A percentile compares a stretch with the other conserved stretches of the same genome.
Conservation (phyloP, 345 rosid species). For the Euphorbia tirucalli region DNA sequence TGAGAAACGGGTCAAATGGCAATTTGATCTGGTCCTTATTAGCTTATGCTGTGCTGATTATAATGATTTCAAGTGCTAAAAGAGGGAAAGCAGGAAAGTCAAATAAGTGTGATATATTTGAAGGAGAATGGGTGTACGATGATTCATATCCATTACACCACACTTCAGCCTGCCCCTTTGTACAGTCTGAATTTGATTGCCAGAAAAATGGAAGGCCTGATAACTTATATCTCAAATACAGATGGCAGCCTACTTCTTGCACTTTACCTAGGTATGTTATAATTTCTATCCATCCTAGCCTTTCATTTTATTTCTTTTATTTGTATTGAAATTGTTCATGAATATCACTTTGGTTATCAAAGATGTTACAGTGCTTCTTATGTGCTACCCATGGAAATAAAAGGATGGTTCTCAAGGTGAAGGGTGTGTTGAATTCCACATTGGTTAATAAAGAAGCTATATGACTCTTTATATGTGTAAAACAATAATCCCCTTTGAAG, state of each 20-base stretch:
- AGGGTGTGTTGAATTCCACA: no score
- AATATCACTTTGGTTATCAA: neutral
- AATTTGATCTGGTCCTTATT: no score
- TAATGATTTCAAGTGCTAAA: neutral
- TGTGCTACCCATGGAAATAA: no score
- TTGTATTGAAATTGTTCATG: no score
- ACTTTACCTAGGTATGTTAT: constrained; percentile 44
- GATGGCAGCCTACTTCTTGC: constrained; percentile 76
- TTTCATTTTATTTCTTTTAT: neutral
- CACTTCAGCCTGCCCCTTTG: constrained; percentile 61
- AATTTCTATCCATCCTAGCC: neutral
- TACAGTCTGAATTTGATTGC: constrained; percentile 63
- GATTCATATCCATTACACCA: constrained; percentile 58
- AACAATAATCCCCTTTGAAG: no score
- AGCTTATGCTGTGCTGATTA: neutral
- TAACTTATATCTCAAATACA: constrained; percentile 45
- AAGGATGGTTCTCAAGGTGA: no score
- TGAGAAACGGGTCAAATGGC: neutral
- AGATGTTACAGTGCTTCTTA: no score
- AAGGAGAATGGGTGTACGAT: constrained; percentile 72
- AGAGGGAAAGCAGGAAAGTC: neutral
- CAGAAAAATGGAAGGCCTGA: constrained; percentile 73
- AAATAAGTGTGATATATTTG: constrained; percentile 46
- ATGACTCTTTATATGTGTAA: no score
- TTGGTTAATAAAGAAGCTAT: no score